phyloP scores from a whole-genome alignment of 2,329 filamentous ascomycete genomes.

The Diaporthe sp. region DNA sequence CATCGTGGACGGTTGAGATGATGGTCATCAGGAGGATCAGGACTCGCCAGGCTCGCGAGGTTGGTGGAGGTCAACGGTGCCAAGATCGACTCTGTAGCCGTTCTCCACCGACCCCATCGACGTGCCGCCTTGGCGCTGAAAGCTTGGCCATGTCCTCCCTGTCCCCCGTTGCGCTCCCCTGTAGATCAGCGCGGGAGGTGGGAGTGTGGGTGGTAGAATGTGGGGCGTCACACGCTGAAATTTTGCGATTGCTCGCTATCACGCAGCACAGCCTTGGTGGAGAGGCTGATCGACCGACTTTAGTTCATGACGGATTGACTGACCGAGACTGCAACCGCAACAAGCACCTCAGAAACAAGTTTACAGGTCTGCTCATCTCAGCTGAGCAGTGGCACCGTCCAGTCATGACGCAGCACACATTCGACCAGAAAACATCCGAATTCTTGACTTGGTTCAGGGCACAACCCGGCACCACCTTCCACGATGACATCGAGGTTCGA shows the following conservation, averaged over 20 bases:
- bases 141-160: conserved; percentile 17
- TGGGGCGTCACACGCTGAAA: conserved; percentile 21
- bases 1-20: neutral
- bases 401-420: conserved; percentile 46
- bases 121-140: conserved; percentile 30
- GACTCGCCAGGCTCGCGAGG: neutral
- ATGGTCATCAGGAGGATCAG: neutral
- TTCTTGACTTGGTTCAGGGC: conserved; percentile 70
- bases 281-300: conserved; percentile 11
- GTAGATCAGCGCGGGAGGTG: conserved; percentile 19
- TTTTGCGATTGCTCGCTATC: conserved; percentile 13
- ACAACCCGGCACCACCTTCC: conserved; percentile 67
- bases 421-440: conserved; percentile 57
- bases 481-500: conserved; percentile 64
- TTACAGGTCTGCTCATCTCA: neutral
- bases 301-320: neutral
- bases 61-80: neutral
- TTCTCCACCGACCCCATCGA: conserved; percentile 4
- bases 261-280: conserved; percentile 28
- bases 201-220: neutral
- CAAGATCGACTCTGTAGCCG: neutral
- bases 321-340: conserved; percentile 10
- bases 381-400: neutral
- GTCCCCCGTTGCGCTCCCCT: conserved; percentile 4
- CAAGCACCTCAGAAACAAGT: neutral